Conservation (phyloP, 2,329 filamentous ascomycete genomes). For the Lasiodiplodia citricola region DNA sequence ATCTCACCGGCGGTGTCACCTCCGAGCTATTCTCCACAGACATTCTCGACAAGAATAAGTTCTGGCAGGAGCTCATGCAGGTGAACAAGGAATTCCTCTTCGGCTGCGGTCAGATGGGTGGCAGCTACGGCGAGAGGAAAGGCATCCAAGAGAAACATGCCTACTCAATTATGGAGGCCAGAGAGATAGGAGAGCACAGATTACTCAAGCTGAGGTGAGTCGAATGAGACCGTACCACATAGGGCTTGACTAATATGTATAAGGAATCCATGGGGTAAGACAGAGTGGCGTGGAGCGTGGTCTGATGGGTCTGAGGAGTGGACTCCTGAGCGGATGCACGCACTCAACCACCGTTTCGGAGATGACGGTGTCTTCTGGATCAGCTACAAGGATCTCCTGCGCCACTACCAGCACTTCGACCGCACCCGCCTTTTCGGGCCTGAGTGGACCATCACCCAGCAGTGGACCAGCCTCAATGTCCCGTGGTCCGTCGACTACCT, state of each 20-base stretch:
- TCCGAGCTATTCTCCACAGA: constrained; percentile 70
- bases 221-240: constrained; percentile 30
- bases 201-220: constrained; percentile 65
- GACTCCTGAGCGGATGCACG: constrained; percentile 77
- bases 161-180: constrained; percentile 62
- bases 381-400: constrained; percentile 61
- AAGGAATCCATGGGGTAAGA: constrained; percentile 80
- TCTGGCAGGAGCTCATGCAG: constrained; percentile 80
- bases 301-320: constrained; percentile 82
- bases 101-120: constrained; percentile 70
- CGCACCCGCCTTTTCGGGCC: constrained; percentile 65
- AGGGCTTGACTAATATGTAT: not conserved
- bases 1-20: constrained; percentile 70
- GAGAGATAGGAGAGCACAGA: constrained; percentile 59
- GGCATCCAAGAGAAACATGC: constrained; percentile 54
- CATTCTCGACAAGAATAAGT: constrained; percentile 76
- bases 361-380: constrained; percentile 70
- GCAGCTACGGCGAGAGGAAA: constrained; percentile 63
- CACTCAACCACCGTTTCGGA: constrained; percentile 73
- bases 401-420: constrained; percentile 65
- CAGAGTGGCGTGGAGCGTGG: constrained; percentile 82
- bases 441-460: constrained; percentile 65
- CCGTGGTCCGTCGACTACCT: constrained; percentile 67
- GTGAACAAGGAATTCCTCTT: constrained; percentile 82
- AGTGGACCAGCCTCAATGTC: constrained; percentile 65